Conservation (phyloP, 148 eudicot genomes). For the Bassia scoparia region DNA sequence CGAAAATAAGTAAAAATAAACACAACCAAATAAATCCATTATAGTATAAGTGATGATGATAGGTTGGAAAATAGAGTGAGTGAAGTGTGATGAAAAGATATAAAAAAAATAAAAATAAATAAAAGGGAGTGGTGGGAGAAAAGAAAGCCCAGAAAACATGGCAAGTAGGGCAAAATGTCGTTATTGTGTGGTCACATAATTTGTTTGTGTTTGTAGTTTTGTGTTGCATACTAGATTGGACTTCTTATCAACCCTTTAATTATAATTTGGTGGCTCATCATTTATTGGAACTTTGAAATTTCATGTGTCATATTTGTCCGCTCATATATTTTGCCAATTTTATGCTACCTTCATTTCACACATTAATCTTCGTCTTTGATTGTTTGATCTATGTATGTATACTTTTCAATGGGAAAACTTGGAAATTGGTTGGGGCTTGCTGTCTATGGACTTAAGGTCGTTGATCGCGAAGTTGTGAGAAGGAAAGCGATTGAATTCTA, state of each 20-base stretch:
- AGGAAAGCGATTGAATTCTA: no score
- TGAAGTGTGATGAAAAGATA: slow-evolving; percentile 19
- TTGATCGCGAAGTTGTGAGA: no score
- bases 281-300: slow-evolving; percentile 11
- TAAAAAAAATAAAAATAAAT: neutral
- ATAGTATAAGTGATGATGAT: slow-evolving; percentile 1
- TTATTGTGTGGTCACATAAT: slow-evolving; percentile 10
- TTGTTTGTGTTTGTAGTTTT: slow-evolving; percentile 10
- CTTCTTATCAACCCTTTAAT: neutral
- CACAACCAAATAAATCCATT: no score
- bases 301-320: slow-evolving; percentile 24
- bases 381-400: no score
- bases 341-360: no score
- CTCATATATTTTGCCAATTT: neutral
- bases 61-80: slow-evolving; percentile 5
- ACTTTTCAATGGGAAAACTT: no score
- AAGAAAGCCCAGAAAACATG: slow-evolving; percentile 25
- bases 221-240: slow-evolving; percentile 17
- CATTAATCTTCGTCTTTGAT: no score
- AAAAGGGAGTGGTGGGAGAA: slow-evolving; percentile 11
- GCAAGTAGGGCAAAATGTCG: slow-evolving; percentile 27
- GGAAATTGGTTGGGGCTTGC: no score
- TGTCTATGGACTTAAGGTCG: no score
- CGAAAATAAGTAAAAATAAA: no score
- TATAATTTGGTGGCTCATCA: slow-evolving; percentile 23